phyloP scores from a whole-genome alignment of 495 filamentous ascomycete genomes.

The Penicillium steckii region DNA sequence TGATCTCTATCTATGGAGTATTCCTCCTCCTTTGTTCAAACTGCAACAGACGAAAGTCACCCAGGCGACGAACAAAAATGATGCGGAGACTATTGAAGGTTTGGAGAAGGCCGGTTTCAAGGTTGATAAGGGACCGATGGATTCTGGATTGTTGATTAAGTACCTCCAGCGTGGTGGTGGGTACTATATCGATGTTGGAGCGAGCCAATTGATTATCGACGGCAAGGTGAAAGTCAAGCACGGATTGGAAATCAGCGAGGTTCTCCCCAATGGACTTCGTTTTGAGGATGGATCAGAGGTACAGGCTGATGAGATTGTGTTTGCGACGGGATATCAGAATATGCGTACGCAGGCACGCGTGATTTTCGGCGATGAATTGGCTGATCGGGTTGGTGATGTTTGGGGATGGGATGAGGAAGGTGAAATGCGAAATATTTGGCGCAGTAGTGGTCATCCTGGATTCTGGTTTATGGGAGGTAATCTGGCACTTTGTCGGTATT shows the following conservation, averaged over 20 bases:
- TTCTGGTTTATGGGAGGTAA: constrained; percentile 88
- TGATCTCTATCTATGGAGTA: constrained; percentile 57
- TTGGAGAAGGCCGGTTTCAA: constrained; percentile 67
- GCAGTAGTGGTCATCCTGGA: constrained; percentile 65
- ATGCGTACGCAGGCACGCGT: constrained; percentile 61
- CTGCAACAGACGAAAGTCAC: constrained; percentile 54
- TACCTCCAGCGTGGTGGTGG: constrained; percentile 75
- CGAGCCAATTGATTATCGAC: constrained; percentile 67
- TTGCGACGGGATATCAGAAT: constrained; percentile 82
- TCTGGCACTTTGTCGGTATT: constrained; percentile 71
- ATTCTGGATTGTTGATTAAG: constrained; percentile 67
- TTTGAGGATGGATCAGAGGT: constrained; percentile 68
- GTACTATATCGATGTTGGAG: constrained; percentile 78
- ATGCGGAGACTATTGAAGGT: constrained; percentile 56
- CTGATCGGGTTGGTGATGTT: constrained; percentile 62
- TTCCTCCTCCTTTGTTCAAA: constrained; percentile 58
- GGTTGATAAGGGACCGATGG: constrained; percentile 64
- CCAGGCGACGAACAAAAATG: constrained; percentile 37
- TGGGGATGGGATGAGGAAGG: constrained; percentile 82
- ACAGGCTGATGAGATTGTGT: constrained; percentile 76
- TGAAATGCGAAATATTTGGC: constrained; percentile 73
- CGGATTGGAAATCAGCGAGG: constrained; percentile 60
- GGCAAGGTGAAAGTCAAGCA: constrained; percentile 77
- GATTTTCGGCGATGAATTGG: constrained; percentile 72
- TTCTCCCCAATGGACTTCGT: constrained; percentile 58